Evolutionary conservation across 495 filamentous ascomycete genomes (phyloP).

Genomic region (Neurospora sp.): DNA sequence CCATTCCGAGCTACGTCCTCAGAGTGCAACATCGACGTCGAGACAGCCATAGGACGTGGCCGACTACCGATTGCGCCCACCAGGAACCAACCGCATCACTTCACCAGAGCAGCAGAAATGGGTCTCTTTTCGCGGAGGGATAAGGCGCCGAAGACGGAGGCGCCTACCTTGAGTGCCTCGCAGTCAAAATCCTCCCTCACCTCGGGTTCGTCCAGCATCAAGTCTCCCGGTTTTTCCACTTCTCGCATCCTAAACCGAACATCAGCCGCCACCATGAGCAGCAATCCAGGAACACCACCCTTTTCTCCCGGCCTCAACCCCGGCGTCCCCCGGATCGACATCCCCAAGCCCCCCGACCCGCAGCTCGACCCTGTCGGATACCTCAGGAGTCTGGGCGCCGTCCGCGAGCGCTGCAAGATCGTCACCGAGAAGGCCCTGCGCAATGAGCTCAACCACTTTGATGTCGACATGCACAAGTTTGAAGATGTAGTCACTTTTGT

Average conservation of each 20-base stretch:
- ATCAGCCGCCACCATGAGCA: slow-evolving; percentile 27
- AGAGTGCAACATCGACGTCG: slow-evolving; percentile 3
- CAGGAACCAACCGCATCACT: background rate
- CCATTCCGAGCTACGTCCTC: slow-evolving; percentile 4
- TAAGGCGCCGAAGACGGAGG: slow-evolving; percentile 32
- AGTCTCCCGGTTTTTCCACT: slow-evolving; percentile 19
- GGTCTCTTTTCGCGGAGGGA: slow-evolving; percentile 43
- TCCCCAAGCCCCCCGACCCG: slow-evolving; percentile 83
- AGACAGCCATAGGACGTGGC: background rate
- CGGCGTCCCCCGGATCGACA: slow-evolving; percentile 44
- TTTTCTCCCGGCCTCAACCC: slow-evolving; percentile 30
- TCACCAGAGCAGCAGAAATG: slow-evolving; percentile 23
- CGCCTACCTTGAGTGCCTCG: slow-evolving; percentile 19
- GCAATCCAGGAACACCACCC: slow-evolving; percentile 30
- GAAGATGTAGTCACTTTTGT: slow-evolving; percentile 83
- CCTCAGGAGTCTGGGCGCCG: slow-evolving; percentile 79
- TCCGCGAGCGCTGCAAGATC: slow-evolving; percentile 66
- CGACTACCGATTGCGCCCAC: slow-evolving; percentile 9
- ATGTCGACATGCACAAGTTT: slow-evolving; percentile 84
- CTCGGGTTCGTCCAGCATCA: slow-evolving; percentile 24
- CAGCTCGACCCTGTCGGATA: slow-evolving; percentile 85
- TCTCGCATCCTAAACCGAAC: slow-evolving; percentile 26
- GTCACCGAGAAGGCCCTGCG: slow-evolving; percentile 67
- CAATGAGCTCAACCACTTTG: slow-evolving; percentile 79
- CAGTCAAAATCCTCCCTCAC: slow-evolving; percentile 26